phyloP scores from a whole-genome alignment of 768 basidiomycete species.

The Psilocybe azurescens region DNA sequence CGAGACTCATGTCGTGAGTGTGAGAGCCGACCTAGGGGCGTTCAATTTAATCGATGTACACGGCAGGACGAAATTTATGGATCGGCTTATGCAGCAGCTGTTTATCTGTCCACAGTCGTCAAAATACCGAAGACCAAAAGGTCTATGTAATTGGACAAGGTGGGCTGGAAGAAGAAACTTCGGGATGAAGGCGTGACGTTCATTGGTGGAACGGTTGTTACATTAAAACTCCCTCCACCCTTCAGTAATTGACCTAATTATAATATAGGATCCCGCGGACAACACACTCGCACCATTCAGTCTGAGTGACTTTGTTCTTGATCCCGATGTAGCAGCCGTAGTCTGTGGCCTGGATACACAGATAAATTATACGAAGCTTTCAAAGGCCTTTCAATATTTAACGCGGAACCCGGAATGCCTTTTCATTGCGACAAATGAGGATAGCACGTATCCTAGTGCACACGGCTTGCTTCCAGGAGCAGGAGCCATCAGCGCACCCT shows the following conservation, averaged over 20 bases:
- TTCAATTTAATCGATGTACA: neutral
- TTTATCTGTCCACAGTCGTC: constrained; percentile 84
- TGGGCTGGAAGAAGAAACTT: constrained; percentile 93
- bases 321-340: constrained; percentile 87
- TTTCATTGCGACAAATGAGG: constrained; percentile 92
- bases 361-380: constrained; percentile 93
- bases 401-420: constrained; percentile 77
- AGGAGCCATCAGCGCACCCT: constrained; percentile 83
- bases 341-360: constrained; percentile 89
- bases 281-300: constrained; percentile 74
- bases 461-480: constrained; percentile 82
- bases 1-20: constrained; percentile 80
- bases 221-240: neutral
- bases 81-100: constrained; percentile 80
- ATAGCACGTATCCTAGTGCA: constrained; percentile 86
- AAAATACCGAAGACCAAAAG: constrained; percentile 90
- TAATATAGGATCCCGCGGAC: constrained; percentile 79
- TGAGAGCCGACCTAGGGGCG: constrained; percentile 7
- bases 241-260: constrained; percentile 8
- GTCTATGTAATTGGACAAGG: constrained; percentile 95
- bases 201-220: constrained; percentile 80
- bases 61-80: constrained; percentile 93
- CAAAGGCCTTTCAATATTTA: constrained; percentile 91
- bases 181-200: constrained; percentile 80
- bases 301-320: constrained; percentile 71